Base-by-base conservation (phyloP, 129 eudicot species). In the Centrapalus pauciflorus region DNA sequence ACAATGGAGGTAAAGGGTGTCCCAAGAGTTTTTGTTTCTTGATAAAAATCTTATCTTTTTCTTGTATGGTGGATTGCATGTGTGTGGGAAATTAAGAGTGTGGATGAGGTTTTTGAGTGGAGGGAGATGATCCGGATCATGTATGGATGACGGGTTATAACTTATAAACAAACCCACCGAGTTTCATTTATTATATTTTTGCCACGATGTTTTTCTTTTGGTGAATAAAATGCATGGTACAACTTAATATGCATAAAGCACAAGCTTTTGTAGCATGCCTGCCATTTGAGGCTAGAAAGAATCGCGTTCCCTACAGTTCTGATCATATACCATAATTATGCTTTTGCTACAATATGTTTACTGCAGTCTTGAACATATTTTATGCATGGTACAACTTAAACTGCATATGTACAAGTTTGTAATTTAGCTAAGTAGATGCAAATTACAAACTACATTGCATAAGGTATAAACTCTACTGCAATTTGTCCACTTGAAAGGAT, bases 31-130 rank as follows among this genome's bases (percentile, higher is more conserved):
- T 2, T 56, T 66, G 79, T 66, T 66, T 75, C 55, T 75, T 67
- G 69, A 75, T 66, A 46, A 66, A 66, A 75, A 75, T 75, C 79
- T 75, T 75, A 75, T 75, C 79, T 67, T 55, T 75, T 46, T 67
- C 14, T 33, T 75, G 79, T 66, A 56, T 66, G 79, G 73, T 75
- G 72, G 55, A 62, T 34, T 26, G 45, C 17, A 23, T 17, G 64
- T 61, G 41, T 37, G 70, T 61, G 52, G 35, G 70, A 61, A 51
- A 30, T 16, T 12, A 20, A 61, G 40, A 66, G 27, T 30, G 43
- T 64, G 74, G 79, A 75, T 75, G 79, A 75, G 74, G 69, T 49
- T 66, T 66, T 75, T 75, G 79, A 46, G 74, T 75, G 79, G 79
- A 67, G 59, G 69, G 67, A 75, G 79, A 46, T 67, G 46, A 57